Evolutionary conservation across 768 basidiomycete genomes (phyloP), one percentile per base, ranked within the genome.

Genomic region (Phaeotremella fagi): DNA sequence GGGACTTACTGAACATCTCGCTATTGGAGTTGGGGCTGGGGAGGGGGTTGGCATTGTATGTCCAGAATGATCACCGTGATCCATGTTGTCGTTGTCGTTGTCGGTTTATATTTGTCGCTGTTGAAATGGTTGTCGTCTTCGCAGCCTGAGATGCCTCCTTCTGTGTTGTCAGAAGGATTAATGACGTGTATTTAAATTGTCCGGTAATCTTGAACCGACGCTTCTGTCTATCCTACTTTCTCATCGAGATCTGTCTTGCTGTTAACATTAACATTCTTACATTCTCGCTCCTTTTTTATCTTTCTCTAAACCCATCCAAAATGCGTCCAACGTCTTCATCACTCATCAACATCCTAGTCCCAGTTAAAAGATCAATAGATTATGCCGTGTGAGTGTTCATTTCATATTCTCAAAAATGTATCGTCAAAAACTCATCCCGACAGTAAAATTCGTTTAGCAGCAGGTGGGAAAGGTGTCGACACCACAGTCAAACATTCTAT

Each of bases 401-500:
- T 20, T 33, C 20, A 15, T 36, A n/a, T 38, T 14, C 3, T 28
- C 29, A 24, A 46, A 11, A 49, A 33, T 5, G 26, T 48, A 18
- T 26, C 26, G 22, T 26, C 2, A 4, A 3, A 14, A 6, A 24
- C 27, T 33, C 15, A n/a, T 46, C 29, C 18, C 14, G 36, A 28
- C 45, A 77, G 76, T 76, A 98, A 97, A 80, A 95, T 99, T 77
- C 87, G 94, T 47, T 90, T 99, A 45, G 94, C 94, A 72, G 82
- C 90, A 4, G 84, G 87, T 61, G 90, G 95, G 70, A 95, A 90
- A 29, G 95, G 91, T 14, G 83, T 99, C 36, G 94, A 99, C 79
- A 85, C 88, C 51, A 90, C 86, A 74, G 94, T 95, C 64, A 99
- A 99, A 80, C 95, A 99, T 77, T 92, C 90, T 1, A 97, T 99